Conservation (phyloP, 768 basidiomycete species). For the Boletus rex-veris region DNA sequence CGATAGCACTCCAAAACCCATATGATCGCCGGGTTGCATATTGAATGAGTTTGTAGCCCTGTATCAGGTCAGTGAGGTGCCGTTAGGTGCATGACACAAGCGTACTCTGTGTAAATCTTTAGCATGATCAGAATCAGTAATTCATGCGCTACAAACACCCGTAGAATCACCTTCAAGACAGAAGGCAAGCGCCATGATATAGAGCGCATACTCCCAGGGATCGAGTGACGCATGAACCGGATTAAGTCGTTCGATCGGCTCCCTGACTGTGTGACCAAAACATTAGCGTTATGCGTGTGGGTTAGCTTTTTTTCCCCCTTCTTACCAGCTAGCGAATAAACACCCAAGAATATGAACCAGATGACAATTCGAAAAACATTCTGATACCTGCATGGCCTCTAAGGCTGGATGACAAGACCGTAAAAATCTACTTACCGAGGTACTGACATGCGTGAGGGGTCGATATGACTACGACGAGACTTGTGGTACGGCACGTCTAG, state of each 20-base stretch:
- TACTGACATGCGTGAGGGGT: conserved; percentile 75
- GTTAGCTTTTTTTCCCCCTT: not conserved
- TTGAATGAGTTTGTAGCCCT: conserved; percentile 70
- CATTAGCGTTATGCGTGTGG: not conserved
- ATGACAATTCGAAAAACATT: conserved; percentile 74
- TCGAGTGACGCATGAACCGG: conserved; percentile 57
- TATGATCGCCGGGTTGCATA: conserved; percentile 82
- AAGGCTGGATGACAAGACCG: not conserved
- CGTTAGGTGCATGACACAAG: not conserved
- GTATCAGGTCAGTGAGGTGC: conserved; percentile 1
- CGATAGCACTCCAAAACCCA: conserved; percentile 72
- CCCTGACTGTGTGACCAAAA: conserved; percentile 48
- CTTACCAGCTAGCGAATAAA: conserved; percentile 82
- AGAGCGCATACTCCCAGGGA: conserved; percentile 76
- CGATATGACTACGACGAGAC: conserved; percentile 55
- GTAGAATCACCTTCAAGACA: conserved; percentile 65
- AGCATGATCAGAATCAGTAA: conserved; percentile 21
- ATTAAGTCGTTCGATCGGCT: conserved; percentile 71
- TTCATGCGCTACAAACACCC: conserved; percentile 34
- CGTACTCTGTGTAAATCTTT: conserved; percentile 27
- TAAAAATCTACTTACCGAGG: conserved; percentile 48
- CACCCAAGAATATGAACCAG: conserved; percentile 74
- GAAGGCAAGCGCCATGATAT: conserved; percentile 75
- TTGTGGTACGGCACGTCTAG: conserved; percentile 69
- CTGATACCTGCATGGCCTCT: conserved; percentile 58